These are phyloP conservation scores for Candida sonorensis DNA, from an alignment of 805 yeast species.

Conservation along the genomic window DNA sequence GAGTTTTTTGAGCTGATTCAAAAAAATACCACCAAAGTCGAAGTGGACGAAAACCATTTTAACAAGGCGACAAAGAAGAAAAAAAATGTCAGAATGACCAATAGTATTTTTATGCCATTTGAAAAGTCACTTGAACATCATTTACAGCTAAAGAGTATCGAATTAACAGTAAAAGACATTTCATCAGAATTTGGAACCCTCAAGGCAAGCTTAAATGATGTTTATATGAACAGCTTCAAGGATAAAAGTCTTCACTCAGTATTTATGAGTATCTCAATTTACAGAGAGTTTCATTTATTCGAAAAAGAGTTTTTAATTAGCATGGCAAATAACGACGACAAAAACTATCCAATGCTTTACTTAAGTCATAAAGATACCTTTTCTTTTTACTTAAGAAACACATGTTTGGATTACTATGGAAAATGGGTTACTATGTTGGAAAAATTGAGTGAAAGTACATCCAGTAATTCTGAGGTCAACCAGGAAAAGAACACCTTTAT, in stretches of 20 bases:
- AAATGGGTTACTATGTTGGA: constrained; percentile 47
- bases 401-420: constrained; percentile 52
- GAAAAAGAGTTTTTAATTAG: constrained; percentile 25
- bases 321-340: constrained; percentile 28
- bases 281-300: constrained; percentile 3
- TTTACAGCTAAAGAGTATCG: constrained; percentile 9
- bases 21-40: too few relatives aligned
- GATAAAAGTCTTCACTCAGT: constrained; percentile 10
- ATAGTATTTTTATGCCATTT: constrained; percentile 18
- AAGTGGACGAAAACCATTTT: too few relatives aligned
- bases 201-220: constrained; percentile 9
- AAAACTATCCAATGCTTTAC: constrained; percentile 33
- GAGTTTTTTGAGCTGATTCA: background rate
- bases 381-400: constrained; percentile 40
- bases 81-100: constrained; percentile 18
- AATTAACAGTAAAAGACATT: constrained; percentile 13
- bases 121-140: constrained; percentile 10
- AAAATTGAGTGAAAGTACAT: background rate
- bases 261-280: constrained; percentile 7
- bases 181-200: constrained; percentile 29
- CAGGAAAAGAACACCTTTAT: too few relatives aligned
- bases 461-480: too few relatives aligned
- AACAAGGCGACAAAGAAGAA: background rate
- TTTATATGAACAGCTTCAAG: constrained; percentile 12
- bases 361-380: constrained; percentile 31